phyloP scores from a whole-genome alignment of 495 filamentous ascomycete genomes.

The Coniosporium apollinis region DNA sequence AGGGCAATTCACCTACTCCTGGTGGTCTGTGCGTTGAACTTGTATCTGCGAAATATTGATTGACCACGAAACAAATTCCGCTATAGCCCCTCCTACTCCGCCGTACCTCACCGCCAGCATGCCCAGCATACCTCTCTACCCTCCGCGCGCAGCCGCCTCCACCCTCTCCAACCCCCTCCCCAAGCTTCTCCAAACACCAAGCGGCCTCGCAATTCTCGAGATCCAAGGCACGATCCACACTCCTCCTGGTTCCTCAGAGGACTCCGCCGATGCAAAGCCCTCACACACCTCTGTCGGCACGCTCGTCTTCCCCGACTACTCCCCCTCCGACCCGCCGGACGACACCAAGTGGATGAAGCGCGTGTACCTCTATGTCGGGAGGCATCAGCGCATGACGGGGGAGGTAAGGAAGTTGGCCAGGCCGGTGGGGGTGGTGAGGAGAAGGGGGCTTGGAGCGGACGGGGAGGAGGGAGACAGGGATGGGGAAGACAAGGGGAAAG shows the following conservation, averaged over 20 bases:
- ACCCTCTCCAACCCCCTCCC: slow-evolving; percentile 50
- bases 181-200: slow-evolving; percentile 65
- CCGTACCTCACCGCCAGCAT: no score
- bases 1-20: no score
- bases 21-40: no score
- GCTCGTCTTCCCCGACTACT: slow-evolving; percentile 61
- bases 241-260: slow-evolving; percentile 16
- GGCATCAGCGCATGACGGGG: slow-evolving; percentile 76
- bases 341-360: slow-evolving; percentile 67
- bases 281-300: slow-evolving; percentile 46
- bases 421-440: slow-evolving; percentile 60
- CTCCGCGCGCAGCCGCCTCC: not conserved
- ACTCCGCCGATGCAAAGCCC: not conserved
- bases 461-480: slow-evolving; percentile 6
- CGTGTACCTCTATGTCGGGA: slow-evolving; percentile 73
- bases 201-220: slow-evolving; percentile 67
- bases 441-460: slow-evolving; percentile 10
- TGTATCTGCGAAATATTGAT: no score
- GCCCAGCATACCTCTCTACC: slow-evolving; percentile 43
- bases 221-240: slow-evolving; percentile 77
- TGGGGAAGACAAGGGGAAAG: slow-evolving; percentile 8
- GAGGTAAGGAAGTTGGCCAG: slow-evolving; percentile 73
- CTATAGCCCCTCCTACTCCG: no score
- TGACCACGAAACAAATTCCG: no score
- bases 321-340: slow-evolving; percentile 26